Conservation (phyloP, 768 basidiomycete genomes). For the Tulasnella sp. region DNA sequence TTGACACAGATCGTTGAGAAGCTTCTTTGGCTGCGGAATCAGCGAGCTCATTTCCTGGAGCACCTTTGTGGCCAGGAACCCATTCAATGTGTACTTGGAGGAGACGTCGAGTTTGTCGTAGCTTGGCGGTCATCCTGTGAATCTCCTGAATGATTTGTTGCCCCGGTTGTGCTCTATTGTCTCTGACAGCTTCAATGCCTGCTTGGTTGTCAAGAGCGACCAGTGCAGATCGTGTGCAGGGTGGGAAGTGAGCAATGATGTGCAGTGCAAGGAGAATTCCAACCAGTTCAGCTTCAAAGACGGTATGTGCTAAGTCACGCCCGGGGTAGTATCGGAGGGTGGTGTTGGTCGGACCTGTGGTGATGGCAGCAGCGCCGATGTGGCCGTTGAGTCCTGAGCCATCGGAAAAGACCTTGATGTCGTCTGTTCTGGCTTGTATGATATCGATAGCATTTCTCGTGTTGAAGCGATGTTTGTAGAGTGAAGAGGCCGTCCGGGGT, state of each 20-base stretch:
- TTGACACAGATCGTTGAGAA: background rate
- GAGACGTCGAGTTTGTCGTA: background rate
- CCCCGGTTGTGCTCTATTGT: background rate
- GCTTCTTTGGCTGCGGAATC: slow-evolving; percentile 5
- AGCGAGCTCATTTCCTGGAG: slow-evolving; percentile 10
- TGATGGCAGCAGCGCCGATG: background rate
- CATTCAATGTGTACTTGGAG: background rate
- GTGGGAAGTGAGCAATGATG: background rate
- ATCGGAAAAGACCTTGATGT: background rate
- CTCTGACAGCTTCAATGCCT: background rate
- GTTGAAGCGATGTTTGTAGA: background rate
- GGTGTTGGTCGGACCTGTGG: background rate
- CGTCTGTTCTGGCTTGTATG: background rate
- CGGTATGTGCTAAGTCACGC: background rate
- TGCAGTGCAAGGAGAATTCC: slow-evolving; percentile 2
- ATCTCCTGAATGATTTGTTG: slow-evolving; percentile 5
- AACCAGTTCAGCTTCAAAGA: background rate
- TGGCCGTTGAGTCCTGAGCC: background rate
- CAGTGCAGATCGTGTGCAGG: background rate
- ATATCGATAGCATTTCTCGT: background rate
- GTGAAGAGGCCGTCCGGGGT: background rate
- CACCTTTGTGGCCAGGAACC: slow-evolving; percentile 11
- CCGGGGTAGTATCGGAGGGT: background rate
- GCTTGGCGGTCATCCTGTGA: background rate
- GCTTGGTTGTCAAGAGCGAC: slow-evolving; percentile 15